Evolutionary conservation across 1,139 yeast species (phyloP), one percentile per base, ranked within the genome.

Genomic region (Suhomyces coccinellae): DNA sequence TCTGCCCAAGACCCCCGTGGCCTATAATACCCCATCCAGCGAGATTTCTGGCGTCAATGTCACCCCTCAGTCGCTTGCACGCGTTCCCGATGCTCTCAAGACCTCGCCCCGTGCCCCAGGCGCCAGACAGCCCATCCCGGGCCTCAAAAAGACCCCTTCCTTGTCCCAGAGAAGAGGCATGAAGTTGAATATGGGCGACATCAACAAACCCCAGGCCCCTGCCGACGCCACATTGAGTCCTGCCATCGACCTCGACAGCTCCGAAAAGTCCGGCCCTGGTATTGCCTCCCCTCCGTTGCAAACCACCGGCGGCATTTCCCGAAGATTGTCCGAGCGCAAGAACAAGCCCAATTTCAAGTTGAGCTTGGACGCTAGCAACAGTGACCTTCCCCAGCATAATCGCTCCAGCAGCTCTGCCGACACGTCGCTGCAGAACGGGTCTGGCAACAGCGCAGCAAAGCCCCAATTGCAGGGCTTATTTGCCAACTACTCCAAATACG

Each of bases 401-500:
- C 38, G 39, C 5, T n/a, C 33, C 11, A 27, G 38, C 17, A 40
- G 40, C 15, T 22, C 40, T 22, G 33, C 29, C 32, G 40, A 38
- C 13, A 9, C 24, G 12, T 14, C 29, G 15, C 35, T 28, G 4
- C 33, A 35, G 4, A 32, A 27, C 8, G 24, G 7, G 12, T 8
- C 41, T 9, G 30, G 29, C 13, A 33, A 30, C 12, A 36, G 24
- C 7, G 40, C 36, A 10, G 52, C 54, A 33, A 52, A 58, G 43
- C 63, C 61, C 5, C 61, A 71, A 52, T 59, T 74, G n/a, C 74
- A 73, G 45, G 85, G 85, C 4, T 65, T 82, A 41, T 90, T 91
- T 69, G 87, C 93, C 13, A 83, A 85, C 61, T 91, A 87, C 63
- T 80, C 95, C 26, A 86, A 88, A 59, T 91, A 88, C 61, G 82